Base-by-base conservation (phyloP, 2,329 filamentous ascomycete genomes). In the Aspergillus sp. region DNA sequence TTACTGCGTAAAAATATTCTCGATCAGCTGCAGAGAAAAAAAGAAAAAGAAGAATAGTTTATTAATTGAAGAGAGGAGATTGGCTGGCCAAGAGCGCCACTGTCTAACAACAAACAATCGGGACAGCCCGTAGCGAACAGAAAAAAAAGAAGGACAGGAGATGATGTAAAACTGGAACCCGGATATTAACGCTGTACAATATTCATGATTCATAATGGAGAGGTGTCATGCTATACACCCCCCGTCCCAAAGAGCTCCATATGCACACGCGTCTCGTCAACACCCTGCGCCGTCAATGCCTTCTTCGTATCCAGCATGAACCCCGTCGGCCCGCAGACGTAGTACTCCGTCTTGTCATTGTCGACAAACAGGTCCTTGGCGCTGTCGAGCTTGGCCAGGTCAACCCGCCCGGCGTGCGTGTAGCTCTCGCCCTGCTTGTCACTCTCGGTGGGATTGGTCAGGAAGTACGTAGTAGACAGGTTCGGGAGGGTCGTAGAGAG, bases 191-290 rank as follows among this genome's bases (percentile, higher is more conserved):
- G n/a, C n/a, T n/a, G n/a, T n/a, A n/a, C n/a, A n/a, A 20, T 20
- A 20, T 20, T 20, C 20, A 3, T 20, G 4, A 20, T 20, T 20
- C 20, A 20, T 20, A 20, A 20, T 20, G 20, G 20, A 20, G 3
- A 20, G 20, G 20, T 20, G 20, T 1, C 20, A 20, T 20, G 20
- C 11, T 17, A 42, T 11, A 74, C 64, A 54, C 72, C 72, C 4
- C 85, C 84, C 1, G 85, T 86, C n/a, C 80, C 82, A 64, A 90
- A 91, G 30, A 89, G 71, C 73, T 92, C 89, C 63, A 90, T 79
- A 66, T 86, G 82, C 54, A 90, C 80, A 63, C 84, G 82, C 30
- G 80, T 79, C n/a, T 73, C 72, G 1, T 77, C 72, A 1, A 91
- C 86, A 0, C 87, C 87, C 55, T 78, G 73, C 3, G 66, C 75